These are phyloP conservation scores for Phialophora macrospora DNA, from an alignment of 2,329 filamentous ascomycete genomes.

Conservation along the genomic window DNA sequence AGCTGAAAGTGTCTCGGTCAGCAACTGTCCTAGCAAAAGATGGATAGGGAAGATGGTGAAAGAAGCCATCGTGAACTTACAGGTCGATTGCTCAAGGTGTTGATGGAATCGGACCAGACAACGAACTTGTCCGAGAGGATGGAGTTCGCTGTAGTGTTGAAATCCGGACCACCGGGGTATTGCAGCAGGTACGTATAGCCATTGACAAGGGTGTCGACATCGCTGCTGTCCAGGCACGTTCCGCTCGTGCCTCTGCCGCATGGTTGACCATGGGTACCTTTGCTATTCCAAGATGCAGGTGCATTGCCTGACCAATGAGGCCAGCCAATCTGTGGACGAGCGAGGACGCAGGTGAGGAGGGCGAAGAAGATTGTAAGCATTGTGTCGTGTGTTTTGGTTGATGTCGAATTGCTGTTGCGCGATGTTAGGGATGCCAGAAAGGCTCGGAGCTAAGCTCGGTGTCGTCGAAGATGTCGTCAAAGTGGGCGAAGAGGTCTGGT, in stretches of 20 bases:
- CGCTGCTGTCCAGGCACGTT: constrained; percentile 22
- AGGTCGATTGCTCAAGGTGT: constrained; percentile 23
- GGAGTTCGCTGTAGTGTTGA: constrained; percentile 31
- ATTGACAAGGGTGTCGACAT: constrained; percentile 22
- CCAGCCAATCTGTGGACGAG: constrained; percentile 12
- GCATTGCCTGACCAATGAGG: background rate
- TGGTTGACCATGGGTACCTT: background rate
- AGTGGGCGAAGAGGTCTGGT: background rate
- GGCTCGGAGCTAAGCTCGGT: background rate
- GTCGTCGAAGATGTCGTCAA: background rate
- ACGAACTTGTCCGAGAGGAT: constrained; percentile 33
- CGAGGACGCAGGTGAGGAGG: constrained; percentile 11
- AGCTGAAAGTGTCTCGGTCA: constrained; percentile 21
- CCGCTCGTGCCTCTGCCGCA: background rate
- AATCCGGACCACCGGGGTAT: constrained; percentile 27
- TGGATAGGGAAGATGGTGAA: background rate
- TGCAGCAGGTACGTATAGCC: constrained; percentile 35
- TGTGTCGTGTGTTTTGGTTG: constrained; percentile 17
- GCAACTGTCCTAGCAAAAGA: background rate
- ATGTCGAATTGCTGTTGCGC: background rate
- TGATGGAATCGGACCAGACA: constrained; percentile 35
- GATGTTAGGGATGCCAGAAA: too few relatives aligned
- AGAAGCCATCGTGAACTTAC: constrained; percentile 21
- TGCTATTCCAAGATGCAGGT: background rate
- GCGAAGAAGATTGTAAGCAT: constrained; percentile 11